Base-by-base conservation (phyloP, 2,329 filamentous ascomycete genomes). In the Stagonosporopsis chrysanthemi region DNA sequence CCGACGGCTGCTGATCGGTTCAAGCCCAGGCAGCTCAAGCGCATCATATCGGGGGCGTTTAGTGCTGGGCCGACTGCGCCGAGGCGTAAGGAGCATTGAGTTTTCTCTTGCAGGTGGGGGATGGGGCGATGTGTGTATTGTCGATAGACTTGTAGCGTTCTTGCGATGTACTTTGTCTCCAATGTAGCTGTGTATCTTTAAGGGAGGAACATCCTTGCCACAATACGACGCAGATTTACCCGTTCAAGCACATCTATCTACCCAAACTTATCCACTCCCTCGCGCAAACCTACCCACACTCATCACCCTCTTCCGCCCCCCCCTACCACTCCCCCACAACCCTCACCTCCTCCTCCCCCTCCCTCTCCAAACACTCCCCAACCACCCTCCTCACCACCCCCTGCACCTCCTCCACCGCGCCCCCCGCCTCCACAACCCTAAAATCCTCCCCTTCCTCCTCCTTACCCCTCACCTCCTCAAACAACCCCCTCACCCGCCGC, bases 401-500 rank as follows among this genome's bases (percentile, higher is more conserved):
- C 26, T 81, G 79, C 11, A 88, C 85, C 31, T 82, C 79, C 26
- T 84, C 80, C 17, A 85, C 62, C 8, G 77, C 63, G 31, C 70
- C 74, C 2, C 83, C 83, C 4, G 85, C 86, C 77, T 89, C 79
- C 45, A 88, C 77, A 6, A 79, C 72, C 29, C 79, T 75, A 53
- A 88, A 81, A 59, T 85, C 81, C 28, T 82, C 80, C 24, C 78
- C 78, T 56, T 83, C 81, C 47, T 80, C 79, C 35, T 72, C 69
- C n/a, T n/a, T n/a, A 52, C 76, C 66, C 61, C 82, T 78, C 64
- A 88, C 69, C 12, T 79, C 78, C 38, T 78, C 83, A 75, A 96
- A 97, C 46, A 96, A 74, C 60, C 88, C 84, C 19, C 91, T 81
- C 14, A 98, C 95, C 9, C 87, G 84, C 58, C 83, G 81, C 79